phyloP scores from a whole-genome alignment of 2,329 filamentous ascomycete species.

The Thielaviopsis punctulata region DNA sequence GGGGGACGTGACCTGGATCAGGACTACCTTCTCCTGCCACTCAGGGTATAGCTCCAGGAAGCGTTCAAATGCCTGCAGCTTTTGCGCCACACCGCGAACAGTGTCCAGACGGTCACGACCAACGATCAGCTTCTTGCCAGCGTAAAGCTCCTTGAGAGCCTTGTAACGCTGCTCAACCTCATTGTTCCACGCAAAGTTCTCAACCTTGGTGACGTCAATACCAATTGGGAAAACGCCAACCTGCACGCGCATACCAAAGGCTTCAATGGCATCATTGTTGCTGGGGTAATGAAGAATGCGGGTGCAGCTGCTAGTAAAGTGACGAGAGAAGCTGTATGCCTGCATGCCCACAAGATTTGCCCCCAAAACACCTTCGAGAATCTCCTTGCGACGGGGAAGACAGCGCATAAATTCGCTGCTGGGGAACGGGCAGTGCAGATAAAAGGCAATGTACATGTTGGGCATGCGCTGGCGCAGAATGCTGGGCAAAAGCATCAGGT shows the following conservation, averaged over 20 bases:
- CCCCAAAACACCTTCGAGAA: conserved; percentile 76
- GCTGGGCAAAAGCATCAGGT: conserved; percentile 75
- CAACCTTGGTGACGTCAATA: conserved; percentile 71
- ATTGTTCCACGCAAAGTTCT: conserved; percentile 55
- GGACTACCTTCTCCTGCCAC: conserved; percentile 79
- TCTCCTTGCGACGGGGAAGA: conserved; percentile 71
- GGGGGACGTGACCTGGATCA: conserved; percentile 89
- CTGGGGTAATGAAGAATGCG: conserved; percentile 82
- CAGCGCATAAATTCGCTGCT: conserved; percentile 92
- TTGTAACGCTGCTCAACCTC: conserved; percentile 54
- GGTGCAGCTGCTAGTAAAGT: conserved; percentile 89
- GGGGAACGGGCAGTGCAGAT: conserved; percentile 83
- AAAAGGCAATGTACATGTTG: conserved; percentile 88
- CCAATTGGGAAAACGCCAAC: conserved; percentile 91
- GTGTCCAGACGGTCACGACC: conserved; percentile 87
- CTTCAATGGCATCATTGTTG: conserved; percentile 68
- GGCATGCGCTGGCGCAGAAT: conserved; percentile 73
- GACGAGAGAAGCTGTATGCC: conserved; percentile 83
- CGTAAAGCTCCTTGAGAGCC: conserved; percentile 59
- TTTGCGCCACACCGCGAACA: conserved; percentile 85
- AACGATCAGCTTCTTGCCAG: conserved; percentile 88
- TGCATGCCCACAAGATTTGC: conserved; percentile 92
- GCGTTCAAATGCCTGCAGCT: conserved; percentile 81
- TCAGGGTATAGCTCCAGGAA: conserved; percentile 83
- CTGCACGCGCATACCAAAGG: conserved; percentile 74